Base-by-base conservation (phyloP, 352 stramenopile genomes). In the Globisporangium mamillatum region DNA sequence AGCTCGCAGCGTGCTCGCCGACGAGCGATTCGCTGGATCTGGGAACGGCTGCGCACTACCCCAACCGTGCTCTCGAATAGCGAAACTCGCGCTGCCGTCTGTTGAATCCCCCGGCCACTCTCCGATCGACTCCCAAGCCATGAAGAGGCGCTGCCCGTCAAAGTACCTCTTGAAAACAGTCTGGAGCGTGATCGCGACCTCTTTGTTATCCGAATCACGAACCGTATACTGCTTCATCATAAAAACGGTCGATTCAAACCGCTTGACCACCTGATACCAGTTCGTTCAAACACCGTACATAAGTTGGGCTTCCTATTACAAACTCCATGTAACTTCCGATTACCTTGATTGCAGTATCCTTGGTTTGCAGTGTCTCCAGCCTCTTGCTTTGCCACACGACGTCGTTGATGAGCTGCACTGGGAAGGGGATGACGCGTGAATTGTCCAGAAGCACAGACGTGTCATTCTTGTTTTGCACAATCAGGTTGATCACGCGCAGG, bases 101-200 rank as follows among this genome's bases (percentile, higher is more conserved):
- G 36, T 12, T 44, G 53, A 41, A 24, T 27, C 1, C n/a, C 48
- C 48, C 41, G 63, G 63, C 63, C 63, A 68, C 34, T 68, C 63
- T 20, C 53, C 63, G 1, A 55, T 20, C 10, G 53, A 61, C 24
- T 68, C 55, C 63, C 63, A 68, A 4, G 55, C 55, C 24, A 58
- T 34, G 48, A 63, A 50, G n/a, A 56, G 24, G n/a, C 36, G 32
- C 3, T 62, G 12, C 9, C 29, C 52, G 24, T 38, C 41, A 8
- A 54, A 10, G 41, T 55, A 56, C 34, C 63, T 54, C 53, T 53
- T 41, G 25, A 56, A 20, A 2, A 68, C 55, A 18, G 18, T 50
- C 46, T 38, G 52, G 12, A 66, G 20, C 4, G 29, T 38, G 1
- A 59, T 20, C 25, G 41, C 25, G 16, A 59, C 46, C 16, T 36